Conservation (phyloP, 176 grass and related monocot species). For the Eremochloa ophiuroides region DNA sequence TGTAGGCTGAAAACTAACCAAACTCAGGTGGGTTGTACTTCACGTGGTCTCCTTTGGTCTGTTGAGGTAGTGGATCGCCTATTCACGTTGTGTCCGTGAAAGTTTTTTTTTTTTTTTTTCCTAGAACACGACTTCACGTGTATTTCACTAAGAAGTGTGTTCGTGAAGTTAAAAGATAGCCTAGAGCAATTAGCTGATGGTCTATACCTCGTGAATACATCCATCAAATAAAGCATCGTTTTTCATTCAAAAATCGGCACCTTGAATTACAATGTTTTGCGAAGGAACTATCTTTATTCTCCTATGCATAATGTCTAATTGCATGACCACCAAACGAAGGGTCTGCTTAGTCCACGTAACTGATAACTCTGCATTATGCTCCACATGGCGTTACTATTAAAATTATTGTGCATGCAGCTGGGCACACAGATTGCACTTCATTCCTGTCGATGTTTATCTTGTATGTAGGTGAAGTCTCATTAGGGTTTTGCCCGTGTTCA, state of each 20-base stretch:
- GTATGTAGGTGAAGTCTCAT: too few species aligned
- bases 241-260: neutral
- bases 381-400: neutral
- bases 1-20: neutral
- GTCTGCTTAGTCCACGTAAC: neutral
- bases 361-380: neutral
- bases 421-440: neutral
- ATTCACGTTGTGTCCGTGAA: neutral
- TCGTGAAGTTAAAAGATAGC: neutral
- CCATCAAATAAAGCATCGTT: neutral
- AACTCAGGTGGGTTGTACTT: neutral
- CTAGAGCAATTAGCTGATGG: neutral
- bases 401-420: neutral
- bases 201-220: neutral
- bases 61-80: neutral
- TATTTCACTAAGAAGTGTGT: too few species aligned
- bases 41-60: neutral
- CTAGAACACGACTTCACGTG: too few species aligned
- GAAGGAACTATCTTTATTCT: neutral
- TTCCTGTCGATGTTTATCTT: neutral
- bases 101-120: too few species aligned
- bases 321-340: neutral
- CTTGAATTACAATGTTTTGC: neutral
- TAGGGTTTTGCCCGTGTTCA: neutral
- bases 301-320: neutral